phyloP scores from a whole-genome alignment of 2,329 filamentous ascomycete genomes.

The Fusarium camptoceras region DNA sequence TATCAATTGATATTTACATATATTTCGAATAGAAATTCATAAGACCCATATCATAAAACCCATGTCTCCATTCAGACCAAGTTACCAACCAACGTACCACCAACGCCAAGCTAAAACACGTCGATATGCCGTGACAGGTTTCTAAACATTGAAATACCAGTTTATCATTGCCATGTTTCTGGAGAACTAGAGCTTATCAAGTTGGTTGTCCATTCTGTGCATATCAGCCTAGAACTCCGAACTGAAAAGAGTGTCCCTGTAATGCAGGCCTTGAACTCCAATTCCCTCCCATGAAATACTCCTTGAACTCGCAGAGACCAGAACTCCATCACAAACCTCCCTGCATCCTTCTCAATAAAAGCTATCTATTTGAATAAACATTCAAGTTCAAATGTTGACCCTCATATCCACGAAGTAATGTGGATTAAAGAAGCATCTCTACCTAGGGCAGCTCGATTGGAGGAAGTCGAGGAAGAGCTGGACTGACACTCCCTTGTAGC shows the following conservation, averaged over 20 bases:
- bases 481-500: background rate
- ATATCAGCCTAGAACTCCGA: background rate
- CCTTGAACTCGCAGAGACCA: too few species aligned
- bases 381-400: background rate
- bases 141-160: background rate
- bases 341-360: background rate
- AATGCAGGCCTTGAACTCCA: background rate
- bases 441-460: background rate
- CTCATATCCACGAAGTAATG: background rate
- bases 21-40: too few species aligned
- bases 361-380: background rate
- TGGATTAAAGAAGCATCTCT: background rate
- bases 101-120: rapidly evolving
- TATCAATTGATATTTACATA: too few species aligned
- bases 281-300: background rate
- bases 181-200: rapidly evolving
- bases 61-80: background rate
- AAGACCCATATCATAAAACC: rapidly evolving
- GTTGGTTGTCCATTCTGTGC: rapidly evolving
- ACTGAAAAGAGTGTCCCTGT: too few species aligned
- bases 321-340: background rate
- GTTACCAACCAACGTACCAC: rapidly evolving
- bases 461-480: background rate
- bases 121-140: background rate
- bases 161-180: background rate